Evolutionary conservation across 176 grass and related monocot genomes (phyloP).

Genomic region (Carex myosuroides): DNA sequence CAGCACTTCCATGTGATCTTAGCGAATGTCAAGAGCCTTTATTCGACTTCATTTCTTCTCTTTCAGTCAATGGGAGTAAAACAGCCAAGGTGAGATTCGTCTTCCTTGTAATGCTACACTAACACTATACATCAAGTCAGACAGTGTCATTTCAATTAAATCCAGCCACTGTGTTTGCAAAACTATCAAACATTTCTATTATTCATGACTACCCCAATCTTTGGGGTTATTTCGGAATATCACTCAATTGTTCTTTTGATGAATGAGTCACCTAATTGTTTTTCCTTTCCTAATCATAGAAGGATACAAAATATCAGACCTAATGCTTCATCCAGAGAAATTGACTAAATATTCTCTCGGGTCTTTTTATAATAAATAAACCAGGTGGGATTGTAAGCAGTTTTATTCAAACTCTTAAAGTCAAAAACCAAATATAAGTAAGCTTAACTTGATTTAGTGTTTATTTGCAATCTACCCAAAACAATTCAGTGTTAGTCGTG

Average conservation of each 20-base stretch:
- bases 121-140: background rate
- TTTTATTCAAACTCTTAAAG: no score
- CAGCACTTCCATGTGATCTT: constrained; percentile 70
- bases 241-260: background rate
- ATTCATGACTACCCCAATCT: background rate
- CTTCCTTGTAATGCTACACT: background rate
- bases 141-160: background rate
- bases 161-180: background rate
- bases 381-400: background rate
- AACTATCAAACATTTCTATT: background rate
- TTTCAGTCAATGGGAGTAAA: constrained; percentile 67
- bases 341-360: background rate
- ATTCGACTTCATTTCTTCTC: constrained; percentile 65
- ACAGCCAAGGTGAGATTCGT: constrained; percentile 58
- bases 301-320: background rate
- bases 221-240: background rate
- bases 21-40: constrained; percentile 83
- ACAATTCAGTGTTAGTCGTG: background rate
- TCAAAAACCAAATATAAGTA: no score
- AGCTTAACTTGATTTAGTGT: background rate
- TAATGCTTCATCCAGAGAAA: background rate
- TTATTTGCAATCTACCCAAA: background rate
- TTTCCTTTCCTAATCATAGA: background rate
- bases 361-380: background rate
- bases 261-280: background rate